Base-by-base conservation (phyloP, 2,329 filamentous ascomycete genomes). In the Paramyrothecium roridum region DNA sequence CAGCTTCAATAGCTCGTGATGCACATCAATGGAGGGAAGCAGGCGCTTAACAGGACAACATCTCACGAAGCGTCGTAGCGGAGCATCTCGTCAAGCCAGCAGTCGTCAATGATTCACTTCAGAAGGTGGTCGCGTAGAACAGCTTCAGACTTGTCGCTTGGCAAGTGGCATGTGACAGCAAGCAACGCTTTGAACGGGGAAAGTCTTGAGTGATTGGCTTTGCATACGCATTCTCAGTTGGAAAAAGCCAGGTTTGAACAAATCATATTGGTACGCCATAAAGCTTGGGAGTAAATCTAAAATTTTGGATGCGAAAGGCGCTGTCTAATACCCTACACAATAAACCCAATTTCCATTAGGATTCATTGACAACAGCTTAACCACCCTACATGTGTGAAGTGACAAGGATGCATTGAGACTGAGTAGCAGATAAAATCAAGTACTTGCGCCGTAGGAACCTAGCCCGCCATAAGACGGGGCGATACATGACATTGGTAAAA, bases 271-370 rank as follows among this genome's bases (percentile, higher is more conserved):
- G 16, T 43, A 43, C 16, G 13, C 37, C 37, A 43, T 43, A 19
- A 43, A 43, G 26, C 37, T 17, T 43, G 37, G 37, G 37, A 17
- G n/a, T 19, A 43, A 43, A 68, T 70, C 68, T 70, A 70, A 59
- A 56, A 54, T 63, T 67, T 70, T 67, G 58, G 66, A 67, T 66
- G 62, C 59, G 61, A 62, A 58, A 64, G 62, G 53, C 57, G 66
- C 65, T 67, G 62, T 69, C 67, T 69, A 70, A 63, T 63, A 61
- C 61, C 57, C 59, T 59, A 53, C 30, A 54, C 20, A 19, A 50
- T 50, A 21, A 50, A 47, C 26, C 43, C 8, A 16, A 47, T 22
- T 13, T 52, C 37, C 56, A 60, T 61, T 47, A 62, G 57, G 54
- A 66, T 62, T 62, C 61, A 57, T 60, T 59, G 56, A 54, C 61